phyloP scores from a whole-genome alignment of 257 asterid species.

The Plectranthus barbatus region DNA sequence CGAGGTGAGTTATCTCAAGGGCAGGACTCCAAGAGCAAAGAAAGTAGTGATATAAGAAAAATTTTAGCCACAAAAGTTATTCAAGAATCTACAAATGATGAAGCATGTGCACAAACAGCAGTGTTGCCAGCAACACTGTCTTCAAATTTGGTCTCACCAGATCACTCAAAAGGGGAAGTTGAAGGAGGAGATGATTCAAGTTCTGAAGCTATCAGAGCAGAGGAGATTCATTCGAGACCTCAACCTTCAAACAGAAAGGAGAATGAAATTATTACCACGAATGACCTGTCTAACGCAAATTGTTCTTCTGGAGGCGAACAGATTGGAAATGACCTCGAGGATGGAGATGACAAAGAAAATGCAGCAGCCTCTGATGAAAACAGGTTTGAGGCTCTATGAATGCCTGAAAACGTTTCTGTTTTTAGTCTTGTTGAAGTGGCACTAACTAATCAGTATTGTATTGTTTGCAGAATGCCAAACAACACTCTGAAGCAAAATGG shows the following conservation, averaged over 20 bases:
- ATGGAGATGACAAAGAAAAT: slow-evolving; percentile 73
- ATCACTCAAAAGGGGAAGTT: slow-evolving; percentile 11
- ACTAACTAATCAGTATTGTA: slow-evolving; percentile 7
- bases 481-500: slow-evolving; percentile 26
- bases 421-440: neutral
- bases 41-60: neutral
- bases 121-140: neutral
- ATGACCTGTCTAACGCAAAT: slow-evolving; percentile 1
- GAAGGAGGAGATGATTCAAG: slow-evolving; percentile 20
- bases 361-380: slow-evolving; percentile 51
- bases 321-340: slow-evolving; percentile 16
- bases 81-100: slow-evolving; percentile 16
- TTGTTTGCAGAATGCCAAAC: slow-evolving; percentile 37
- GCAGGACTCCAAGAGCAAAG: slow-evolving; percentile 4
- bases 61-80: neutral
- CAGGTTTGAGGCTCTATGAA: slow-evolving; percentile 38
- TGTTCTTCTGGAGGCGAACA: slow-evolving; percentile 19
- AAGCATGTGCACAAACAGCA: slow-evolving; percentile 5
- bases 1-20: slow-evolving; percentile 15
- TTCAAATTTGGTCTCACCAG: no score
- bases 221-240: slow-evolving; percentile 18
- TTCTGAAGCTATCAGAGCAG: slow-evolving; percentile 10
- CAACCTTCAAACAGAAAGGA: slow-evolving; percentile 18
- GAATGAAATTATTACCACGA: slow-evolving; percentile 6
- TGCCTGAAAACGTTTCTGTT: neutral